Evolutionary conservation across 148 eudicot species (phyloP), one percentile per base, ranked within the genome.

Genomic region (Rhododendron williamsianum): DNA sequence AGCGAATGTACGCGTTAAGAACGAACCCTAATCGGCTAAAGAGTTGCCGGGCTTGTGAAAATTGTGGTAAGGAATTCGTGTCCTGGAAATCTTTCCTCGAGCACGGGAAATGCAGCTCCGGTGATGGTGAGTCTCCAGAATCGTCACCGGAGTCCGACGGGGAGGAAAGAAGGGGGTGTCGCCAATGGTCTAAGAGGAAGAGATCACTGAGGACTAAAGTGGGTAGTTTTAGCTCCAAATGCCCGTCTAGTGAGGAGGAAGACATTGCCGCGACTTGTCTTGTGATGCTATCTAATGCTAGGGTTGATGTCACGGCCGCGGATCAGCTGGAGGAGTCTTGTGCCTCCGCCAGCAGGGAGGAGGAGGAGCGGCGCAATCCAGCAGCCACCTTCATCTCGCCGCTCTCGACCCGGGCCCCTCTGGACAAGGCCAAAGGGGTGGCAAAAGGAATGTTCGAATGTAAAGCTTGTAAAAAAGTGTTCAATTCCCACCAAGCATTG

Each of bases 21-120:
- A 94, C 99, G 1, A 94, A 96, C 82, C 99, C 99, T 38, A 94
- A 96, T 67, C 86, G 98, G 83, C 46, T 88, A 19, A 95, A 92
- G 73, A 93, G 90, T 87, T 89, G 90, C 73, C 83, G 93, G 83
- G 86, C 81, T 51, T 95, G 96, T 82, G 91, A 93, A 85, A 91
- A 94, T 89, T 95, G 97, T 88, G 98, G 97, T 0, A 94, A 88
- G 77, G 97, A 94, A 35, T 95, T 94, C 77, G 79, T 86, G 27
- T 95, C 97, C 1, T 95, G 97, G 96, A 95, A 95, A 86, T 92
- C 97, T 0, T 96, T 96, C 56, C 89, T 96, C 3, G 97, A 96
- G 85, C 99, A 96, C 30, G 91, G 97, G 0, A 93, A 92, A 85
- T 94, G 96, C 81, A 88, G 83, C 88, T 94, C 93, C 0, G 95